phyloP scores from a whole-genome alignment of 2,329 filamentous ascomycete species.

The Keithomyces neogunnii region DNA sequence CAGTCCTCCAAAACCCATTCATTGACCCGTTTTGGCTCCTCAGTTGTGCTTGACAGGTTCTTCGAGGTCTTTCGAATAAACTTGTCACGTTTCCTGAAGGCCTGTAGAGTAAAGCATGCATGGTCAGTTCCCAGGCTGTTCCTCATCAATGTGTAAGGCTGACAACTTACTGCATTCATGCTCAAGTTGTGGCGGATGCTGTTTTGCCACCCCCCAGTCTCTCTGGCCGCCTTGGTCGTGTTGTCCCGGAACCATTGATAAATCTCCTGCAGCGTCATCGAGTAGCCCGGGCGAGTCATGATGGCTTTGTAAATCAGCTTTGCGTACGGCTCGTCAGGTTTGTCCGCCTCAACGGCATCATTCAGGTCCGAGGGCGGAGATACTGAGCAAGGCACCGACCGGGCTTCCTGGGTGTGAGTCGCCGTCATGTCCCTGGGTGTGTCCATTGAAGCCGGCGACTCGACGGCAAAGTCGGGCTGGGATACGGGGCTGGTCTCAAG shows the following conservation, averaged over 20 bases:
- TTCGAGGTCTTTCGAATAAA: constrained; percentile 15
- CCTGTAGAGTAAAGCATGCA: constrained; percentile 16
- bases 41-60: background rate
- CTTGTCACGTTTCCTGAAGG: constrained; percentile 32
- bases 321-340: constrained; percentile 63
- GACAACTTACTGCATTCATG: constrained; percentile 74
- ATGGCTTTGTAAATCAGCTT: constrained; percentile 72
- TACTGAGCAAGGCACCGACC: background rate
- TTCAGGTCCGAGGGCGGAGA: constrained; percentile 17
- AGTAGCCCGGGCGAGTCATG: constrained; percentile 53
- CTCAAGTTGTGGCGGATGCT: constrained; percentile 92
- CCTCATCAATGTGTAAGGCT: background rate
- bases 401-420: background rate
- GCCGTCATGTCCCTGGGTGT: constrained; percentile 4
- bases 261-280: constrained; percentile 75
- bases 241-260: constrained; percentile 85
- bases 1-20: constrained; percentile 71
- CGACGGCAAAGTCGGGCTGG: constrained; percentile 5
- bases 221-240: constrained; percentile 71
- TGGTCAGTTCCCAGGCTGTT: constrained; percentile 1
- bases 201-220: constrained; percentile 82
- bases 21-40: constrained; percentile 53
- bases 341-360: constrained; percentile 9
- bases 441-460: constrained; percentile 4
- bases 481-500: constrained; percentile 5